These are phyloP conservation scores for Xylaria arbuscula DNA, from an alignment of 2,329 filamentous ascomycete species.

Conservation along the genomic window DNA sequence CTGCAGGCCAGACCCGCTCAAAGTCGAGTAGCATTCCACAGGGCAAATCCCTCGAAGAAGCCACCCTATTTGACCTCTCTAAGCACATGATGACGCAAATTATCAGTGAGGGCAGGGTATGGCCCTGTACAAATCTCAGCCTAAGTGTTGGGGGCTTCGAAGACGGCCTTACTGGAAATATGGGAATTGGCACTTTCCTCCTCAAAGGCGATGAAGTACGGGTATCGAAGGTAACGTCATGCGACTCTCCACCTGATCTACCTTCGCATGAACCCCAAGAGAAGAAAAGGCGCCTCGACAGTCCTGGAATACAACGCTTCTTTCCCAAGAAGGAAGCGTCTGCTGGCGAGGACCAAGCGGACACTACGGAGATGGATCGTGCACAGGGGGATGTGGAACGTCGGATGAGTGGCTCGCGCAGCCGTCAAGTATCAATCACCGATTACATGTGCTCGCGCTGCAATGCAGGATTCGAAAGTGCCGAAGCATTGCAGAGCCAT, in stretches of 20 bases:
- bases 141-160: slow-evolving; percentile 93
- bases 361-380: slow-evolving; percentile 37
- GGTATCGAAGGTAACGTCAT: slow-evolving; percentile 56
- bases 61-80: slow-evolving; percentile 77
- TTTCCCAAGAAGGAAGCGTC: slow-evolving; percentile 59
- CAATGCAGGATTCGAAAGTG: slow-evolving; percentile 66
- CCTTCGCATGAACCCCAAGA: slow-evolving; percentile 50
- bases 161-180: slow-evolving; percentile 84
- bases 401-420: slow-evolving; percentile 43
- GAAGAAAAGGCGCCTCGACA: slow-evolving; percentile 61
- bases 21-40: slow-evolving; percentile 80
- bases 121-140: slow-evolving; percentile 92
- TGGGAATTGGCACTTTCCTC: slow-evolving; percentile 88
- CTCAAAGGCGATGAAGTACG: slow-evolving; percentile 77
- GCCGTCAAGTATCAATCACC: slow-evolving; percentile 51
- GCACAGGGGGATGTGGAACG: slow-evolving; percentile 40
- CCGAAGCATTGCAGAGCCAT: slow-evolving; percentile 76
- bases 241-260: slow-evolving; percentile 45
- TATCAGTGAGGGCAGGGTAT: slow-evolving; percentile 79
- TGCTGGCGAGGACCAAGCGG: slow-evolving; percentile 45
- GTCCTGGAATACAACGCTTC: slow-evolving; percentile 67
- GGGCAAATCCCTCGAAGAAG: slow-evolving; percentile 78
- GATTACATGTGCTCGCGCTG: slow-evolving; percentile 72
- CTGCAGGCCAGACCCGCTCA: slow-evolving; percentile 78
- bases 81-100: slow-evolving; percentile 82